Evolutionary conservation across 2,329 filamentous ascomycete genomes (phyloP).

Genomic region (Ambrosiella beaveri): DNA sequence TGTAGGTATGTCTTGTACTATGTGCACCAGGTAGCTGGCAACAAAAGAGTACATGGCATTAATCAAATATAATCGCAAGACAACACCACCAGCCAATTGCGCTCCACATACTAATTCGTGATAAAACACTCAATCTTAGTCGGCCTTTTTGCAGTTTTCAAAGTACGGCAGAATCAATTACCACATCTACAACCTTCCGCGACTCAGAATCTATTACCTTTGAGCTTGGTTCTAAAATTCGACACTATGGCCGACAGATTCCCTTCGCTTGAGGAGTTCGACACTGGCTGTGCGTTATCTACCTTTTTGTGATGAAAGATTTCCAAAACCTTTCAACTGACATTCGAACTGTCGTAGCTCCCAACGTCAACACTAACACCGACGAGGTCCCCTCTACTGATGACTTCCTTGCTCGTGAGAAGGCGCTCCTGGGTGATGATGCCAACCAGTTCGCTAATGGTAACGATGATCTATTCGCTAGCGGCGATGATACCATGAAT

Average conservation of each 20-base stretch:
- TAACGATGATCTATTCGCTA: constrained; percentile 38
- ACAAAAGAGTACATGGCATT: background rate
- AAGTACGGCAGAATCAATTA: background rate
- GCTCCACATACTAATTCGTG: background rate
- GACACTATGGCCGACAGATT: constrained; percentile 56
- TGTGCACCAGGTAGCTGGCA: constrained; percentile 5
- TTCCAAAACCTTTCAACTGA: background rate
- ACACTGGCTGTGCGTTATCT: constrained; percentile 37
- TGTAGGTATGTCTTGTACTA: constrained; percentile 2
- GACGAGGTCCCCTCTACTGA: constrained; percentile 42
- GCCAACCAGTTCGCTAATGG: constrained; percentile 76
- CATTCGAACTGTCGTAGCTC: constrained; percentile 31
- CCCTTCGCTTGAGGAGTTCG: constrained; percentile 64
- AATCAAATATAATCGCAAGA: constrained; percentile 1
- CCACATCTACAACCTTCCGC: background rate
- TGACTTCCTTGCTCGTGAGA: constrained; percentile 85
- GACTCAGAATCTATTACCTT: no score
- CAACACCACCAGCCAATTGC: background rate
- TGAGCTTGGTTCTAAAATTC: background rate
- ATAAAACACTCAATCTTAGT: background rate
- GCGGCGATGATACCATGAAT: constrained; percentile 44
- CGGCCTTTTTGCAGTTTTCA: background rate
- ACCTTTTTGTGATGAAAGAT: background rate
- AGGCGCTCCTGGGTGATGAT: constrained; percentile 78
- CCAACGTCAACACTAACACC: constrained; percentile 41